These are phyloP conservation scores for Saraca asoca DNA, from an alignment of 331 rosid species.

Conservation along the genomic window DNA sequence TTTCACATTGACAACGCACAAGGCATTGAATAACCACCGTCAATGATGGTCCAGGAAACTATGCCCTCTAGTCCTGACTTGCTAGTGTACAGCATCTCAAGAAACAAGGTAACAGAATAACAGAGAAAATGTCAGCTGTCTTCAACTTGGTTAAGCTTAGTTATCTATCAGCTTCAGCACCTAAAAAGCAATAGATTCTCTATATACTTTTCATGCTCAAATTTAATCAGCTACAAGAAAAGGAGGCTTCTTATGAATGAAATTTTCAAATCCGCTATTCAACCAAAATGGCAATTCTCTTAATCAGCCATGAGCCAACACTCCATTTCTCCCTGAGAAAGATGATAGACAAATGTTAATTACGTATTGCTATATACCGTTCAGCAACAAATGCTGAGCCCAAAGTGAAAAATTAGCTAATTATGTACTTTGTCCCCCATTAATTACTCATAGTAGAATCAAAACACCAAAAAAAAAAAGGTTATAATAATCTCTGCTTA, in stretches of 20 bases:
- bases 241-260: neutral
- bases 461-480: no score
- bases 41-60: no score
- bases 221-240: neutral
- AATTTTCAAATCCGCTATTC: neutral
- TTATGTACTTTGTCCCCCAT: conserved; percentile 1
- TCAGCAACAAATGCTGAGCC: neutral
- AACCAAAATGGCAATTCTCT: neutral
- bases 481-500: conserved; percentile 1
- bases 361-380: neutral
- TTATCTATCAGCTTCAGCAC: no score
- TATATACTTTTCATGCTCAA: neutral
- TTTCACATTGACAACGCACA: neutral
- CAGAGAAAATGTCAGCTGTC: no score
- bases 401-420: conserved; percentile 29
- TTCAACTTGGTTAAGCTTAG: no score
- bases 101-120: no score
- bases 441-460: neutral
- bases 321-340: neutral
- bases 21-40: neutral
- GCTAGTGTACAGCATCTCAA: no score
- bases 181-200: no score
- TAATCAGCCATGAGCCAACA: neutral
- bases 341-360: no score
- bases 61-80: no score